Conservation (phyloP, 768 basidiomycete species). For the Podaxis carcinomalis region DNA sequence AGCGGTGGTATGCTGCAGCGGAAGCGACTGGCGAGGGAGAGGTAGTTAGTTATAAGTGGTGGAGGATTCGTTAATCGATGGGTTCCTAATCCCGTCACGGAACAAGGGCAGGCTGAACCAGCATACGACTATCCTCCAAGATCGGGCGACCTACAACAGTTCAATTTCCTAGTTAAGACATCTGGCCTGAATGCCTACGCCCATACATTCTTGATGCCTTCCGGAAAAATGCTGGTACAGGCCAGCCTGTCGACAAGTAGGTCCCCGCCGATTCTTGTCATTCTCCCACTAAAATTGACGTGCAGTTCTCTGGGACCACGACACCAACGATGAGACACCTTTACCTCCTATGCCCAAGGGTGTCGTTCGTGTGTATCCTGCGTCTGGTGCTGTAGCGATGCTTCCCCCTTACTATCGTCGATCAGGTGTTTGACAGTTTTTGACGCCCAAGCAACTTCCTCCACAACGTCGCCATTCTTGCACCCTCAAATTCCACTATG, state of each 20-base stretch:
- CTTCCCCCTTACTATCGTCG: too few species aligned
- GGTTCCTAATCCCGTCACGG: slow-evolving; percentile 39
- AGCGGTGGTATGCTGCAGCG: too few species aligned
- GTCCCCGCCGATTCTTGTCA: background rate
- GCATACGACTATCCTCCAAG: slow-evolving; percentile 70
- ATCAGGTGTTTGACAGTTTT: too few species aligned
- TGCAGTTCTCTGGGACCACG: slow-evolving; percentile 37
- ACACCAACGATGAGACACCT: slow-evolving; percentile 47
- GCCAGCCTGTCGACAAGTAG: slow-evolving; percentile 52
- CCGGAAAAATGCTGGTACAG: slow-evolving; percentile 56
- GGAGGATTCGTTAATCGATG: too few species aligned
- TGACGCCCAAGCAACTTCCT: too few species aligned
- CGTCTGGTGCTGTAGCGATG: too few species aligned
- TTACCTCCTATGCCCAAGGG: slow-evolving; percentile 43
- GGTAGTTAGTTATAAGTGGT: too few species aligned
- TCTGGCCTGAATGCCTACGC: slow-evolving; percentile 76
- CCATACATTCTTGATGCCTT: slow-evolving; percentile 67
- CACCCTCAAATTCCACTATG: too few species aligned
- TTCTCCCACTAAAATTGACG: background rate
- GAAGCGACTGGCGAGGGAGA: too few species aligned
- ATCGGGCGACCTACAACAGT: slow-evolving; percentile 47
- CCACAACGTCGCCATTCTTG: too few species aligned
- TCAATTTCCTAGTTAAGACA: slow-evolving; percentile 61
- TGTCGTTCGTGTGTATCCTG: too few species aligned
- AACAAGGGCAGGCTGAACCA: slow-evolving; percentile 62